Evolutionary conservation across 371 early-diverging fungal genomes (phyloP).

Genomic region (Mortierella sp.): DNA sequence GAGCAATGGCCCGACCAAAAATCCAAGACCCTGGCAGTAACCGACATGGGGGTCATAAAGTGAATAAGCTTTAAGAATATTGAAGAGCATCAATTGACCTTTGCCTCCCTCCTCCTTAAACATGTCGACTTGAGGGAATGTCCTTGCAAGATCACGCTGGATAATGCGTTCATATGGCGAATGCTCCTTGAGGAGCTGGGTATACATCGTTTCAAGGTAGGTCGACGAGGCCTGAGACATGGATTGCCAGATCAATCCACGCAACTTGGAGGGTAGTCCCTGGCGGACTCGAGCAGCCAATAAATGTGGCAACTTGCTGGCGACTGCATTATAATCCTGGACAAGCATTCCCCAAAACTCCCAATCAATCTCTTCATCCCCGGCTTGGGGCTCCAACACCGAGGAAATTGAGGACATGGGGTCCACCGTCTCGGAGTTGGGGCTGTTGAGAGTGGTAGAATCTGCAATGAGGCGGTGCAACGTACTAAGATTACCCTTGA

Average conservation of each 20-base stretch:
- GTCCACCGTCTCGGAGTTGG: constrained; percentile 40
- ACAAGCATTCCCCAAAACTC: constrained; percentile 95
- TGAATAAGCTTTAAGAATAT: constrained; percentile 92
- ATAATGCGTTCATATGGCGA: constrained; percentile 92
- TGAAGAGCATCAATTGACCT: constrained; percentile 87
- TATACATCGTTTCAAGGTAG: constrained; percentile 86
- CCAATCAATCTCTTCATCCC: constrained; percentile 74
- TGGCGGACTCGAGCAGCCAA: constrained; percentile 77
- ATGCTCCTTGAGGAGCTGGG: constrained; percentile 81
- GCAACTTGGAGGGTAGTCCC: constrained; percentile 87
- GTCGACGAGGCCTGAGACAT: constrained; percentile 86
- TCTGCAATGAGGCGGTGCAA: constrained; percentile 63
- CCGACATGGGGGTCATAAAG: constrained; percentile 94
- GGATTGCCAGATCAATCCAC: constrained; percentile 94
- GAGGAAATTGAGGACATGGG: constrained; percentile 31
- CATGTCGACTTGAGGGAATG: constrained; percentile 92
- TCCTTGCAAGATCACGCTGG: constrained; percentile 90
- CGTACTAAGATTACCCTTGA: constrained; percentile 67
- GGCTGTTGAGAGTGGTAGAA: constrained; percentile 56
- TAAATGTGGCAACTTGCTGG: constrained; percentile 72
- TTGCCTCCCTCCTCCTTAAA: constrained; percentile 87
- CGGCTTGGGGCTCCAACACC: constrained; percentile 39
- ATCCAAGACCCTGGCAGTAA: constrained; percentile 96
- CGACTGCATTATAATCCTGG: constrained; percentile 82
- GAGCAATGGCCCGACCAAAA: constrained; percentile 91